Evolutionary conservation across 116 monocot genomes (phyloP).

Genomic region (Dioscorea cayenensis): DNA sequence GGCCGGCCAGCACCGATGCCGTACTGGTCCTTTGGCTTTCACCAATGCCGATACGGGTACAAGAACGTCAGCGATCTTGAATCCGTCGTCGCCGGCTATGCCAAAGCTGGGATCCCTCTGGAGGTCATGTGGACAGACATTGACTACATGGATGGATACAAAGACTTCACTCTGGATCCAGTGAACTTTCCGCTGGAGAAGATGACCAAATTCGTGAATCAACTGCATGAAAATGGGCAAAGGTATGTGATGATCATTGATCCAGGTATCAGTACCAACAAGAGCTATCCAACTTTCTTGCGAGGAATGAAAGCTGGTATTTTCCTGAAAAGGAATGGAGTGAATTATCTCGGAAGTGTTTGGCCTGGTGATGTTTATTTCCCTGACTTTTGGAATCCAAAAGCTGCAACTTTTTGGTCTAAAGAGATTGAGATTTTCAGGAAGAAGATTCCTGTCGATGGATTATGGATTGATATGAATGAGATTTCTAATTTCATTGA

Average conservation of each 20-base stretch:
- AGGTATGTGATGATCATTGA: slow-evolving; percentile 69
- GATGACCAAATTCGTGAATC: slow-evolving; percentile 44
- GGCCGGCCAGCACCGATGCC: slow-evolving; percentile 78
- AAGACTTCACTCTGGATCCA: slow-evolving; percentile 82
- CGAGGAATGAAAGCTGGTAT: slow-evolving; percentile 41
- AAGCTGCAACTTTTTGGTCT: slow-evolving; percentile 40
- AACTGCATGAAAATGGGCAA: slow-evolving; percentile 49
- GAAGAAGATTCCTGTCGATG: slow-evolving; percentile 41
- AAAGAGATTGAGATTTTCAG: slow-evolving; percentile 50
- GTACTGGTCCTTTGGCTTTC: slow-evolving; percentile 71
- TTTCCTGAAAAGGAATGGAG: slow-evolving; percentile 44
- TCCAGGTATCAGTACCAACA: slow-evolving; percentile 56
- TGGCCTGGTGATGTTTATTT: slow-evolving; percentile 71
- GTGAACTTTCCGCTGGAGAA: slow-evolving; percentile 45
- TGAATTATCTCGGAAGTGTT: slow-evolving; percentile 43
- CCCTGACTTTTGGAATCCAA: slow-evolving; percentile 65
- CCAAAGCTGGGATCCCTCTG: slow-evolving; percentile 50
- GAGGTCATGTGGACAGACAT: slow-evolving; percentile 89
- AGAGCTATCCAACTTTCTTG: slow-evolving; percentile 35
- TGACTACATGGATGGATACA: slow-evolving; percentile 78
- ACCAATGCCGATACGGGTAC: slow-evolving; percentile 73
- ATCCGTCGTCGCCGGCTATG: slow-evolving; percentile 55
- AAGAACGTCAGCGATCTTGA: slow-evolving; percentile 49
- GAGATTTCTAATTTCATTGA: slow-evolving; percentile 65
- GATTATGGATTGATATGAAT: slow-evolving; percentile 95